Base-by-base conservation (phyloP, 2,329 filamentous ascomycete species). In the Paecilomyces formosus region DNA sequence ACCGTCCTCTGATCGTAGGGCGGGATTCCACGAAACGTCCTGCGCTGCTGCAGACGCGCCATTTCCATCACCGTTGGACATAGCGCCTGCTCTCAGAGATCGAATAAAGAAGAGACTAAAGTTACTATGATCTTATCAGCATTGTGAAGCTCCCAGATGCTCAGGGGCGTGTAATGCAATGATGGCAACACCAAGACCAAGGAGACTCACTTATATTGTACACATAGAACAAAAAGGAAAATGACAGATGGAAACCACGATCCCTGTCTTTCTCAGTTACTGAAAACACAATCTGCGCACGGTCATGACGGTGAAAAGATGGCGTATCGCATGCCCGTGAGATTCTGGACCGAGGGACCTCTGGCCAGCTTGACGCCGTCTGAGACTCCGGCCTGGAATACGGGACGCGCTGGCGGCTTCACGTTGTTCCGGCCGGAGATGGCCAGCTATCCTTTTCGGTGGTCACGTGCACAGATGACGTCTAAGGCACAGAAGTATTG, bases 21-120 rank as follows among this genome's bases (percentile, higher is more conserved):
- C 82, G 52, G 82, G 82, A 74, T 85, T 81, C 83, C 82, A 85
- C 21, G 78, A 77, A 57, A 76, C 67, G 12, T 64, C 54, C 54
- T 64, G 60, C 57, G 55, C 31, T 51, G 59, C 54, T 30, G 58
- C 54, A 53, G 54, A 35, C 56, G 49, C 53, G 51, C 57, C 33
- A 58, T 59, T 54, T 51, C 57, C 61, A 33, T 61, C 58, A 7
- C 45, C 33, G 12, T 55, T 51, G 21, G 63, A 33, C 61, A 61
- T 60, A 56, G 58, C 63, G 58, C 67, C 58, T 54, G 65, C 64
- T 67, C 72, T 59, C 21, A 49, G 51, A 21, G 15, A 53, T 53
- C 39, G 51, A 30, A 57, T 33, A 57, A 15, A 54, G 55, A 53
- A 57, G 22, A 51, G 57, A 39, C 4, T 50, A 56, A 55, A 45